These are phyloP conservation scores for Cercis canadensis DNA, from an alignment of 306 rosid genomes.

Conservation along the genomic window DNA sequence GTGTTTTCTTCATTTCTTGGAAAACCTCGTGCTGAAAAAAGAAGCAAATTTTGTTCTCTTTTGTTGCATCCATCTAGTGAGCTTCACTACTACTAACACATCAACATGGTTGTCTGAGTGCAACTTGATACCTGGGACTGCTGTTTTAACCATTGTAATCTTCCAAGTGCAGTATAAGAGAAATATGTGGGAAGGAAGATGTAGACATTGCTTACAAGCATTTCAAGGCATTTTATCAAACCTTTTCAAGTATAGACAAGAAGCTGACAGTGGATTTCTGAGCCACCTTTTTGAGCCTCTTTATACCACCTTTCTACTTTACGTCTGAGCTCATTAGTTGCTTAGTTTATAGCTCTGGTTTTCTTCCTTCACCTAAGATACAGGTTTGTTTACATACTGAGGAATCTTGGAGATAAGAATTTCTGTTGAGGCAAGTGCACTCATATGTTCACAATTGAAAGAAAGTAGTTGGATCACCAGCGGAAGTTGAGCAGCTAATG, in stretches of 20 bases:
- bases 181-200: constrained; percentile 93
- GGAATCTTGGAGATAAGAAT: background rate
- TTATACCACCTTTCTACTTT: too few relatives aligned
- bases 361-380: background rate
- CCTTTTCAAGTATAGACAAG: constrained; percentile 79
- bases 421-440: background rate
- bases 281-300: constrained; percentile 8
- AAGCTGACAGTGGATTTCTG: constrained; percentile 70
- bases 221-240: constrained; percentile 86
- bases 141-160: background rate
- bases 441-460: constrained; percentile 11
- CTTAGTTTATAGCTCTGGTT: background rate
- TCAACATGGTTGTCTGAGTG: constrained; percentile 18
- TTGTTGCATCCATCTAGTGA: constrained; percentile 21
- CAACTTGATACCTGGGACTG: constrained; percentile 1
- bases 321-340: too few relatives aligned
- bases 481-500: constrained; percentile 37
- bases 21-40: constrained; percentile 1
- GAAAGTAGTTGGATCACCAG: constrained; percentile 13
- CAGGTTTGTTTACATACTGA: too few relatives aligned
- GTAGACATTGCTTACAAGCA: constrained; percentile 85
- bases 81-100: background rate
- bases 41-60: constrained; percentile 25
- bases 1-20: background rate
- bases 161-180: constrained; percentile 75